Conservation (phyloP, 2,329 filamentous ascomycete species). For the Xylariaceae sp. region DNA sequence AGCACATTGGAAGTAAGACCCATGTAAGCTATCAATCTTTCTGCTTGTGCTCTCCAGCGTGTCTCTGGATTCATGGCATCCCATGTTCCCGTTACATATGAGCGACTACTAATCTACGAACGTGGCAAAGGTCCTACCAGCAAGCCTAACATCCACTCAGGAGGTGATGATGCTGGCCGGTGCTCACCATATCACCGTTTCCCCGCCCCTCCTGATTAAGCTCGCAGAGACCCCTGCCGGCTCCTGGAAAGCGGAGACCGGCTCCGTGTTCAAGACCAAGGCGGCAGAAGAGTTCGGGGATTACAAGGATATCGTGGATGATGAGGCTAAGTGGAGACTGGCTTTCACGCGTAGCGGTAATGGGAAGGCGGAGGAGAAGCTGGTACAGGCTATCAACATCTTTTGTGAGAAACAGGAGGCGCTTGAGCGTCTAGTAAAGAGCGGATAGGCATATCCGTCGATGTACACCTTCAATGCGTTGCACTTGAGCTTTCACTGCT, state of each 20-base stretch:
- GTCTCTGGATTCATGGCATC: too few species aligned
- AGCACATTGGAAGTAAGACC: slow-evolving; percentile 36
- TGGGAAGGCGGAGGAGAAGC: slow-evolving; percentile 46
- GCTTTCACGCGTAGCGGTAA: slow-evolving; percentile 44
- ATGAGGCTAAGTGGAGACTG: slow-evolving; percentile 45
- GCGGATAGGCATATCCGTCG: neutral
- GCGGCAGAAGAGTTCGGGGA: slow-evolving; percentile 9
- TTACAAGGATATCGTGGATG: slow-evolving; percentile 23
- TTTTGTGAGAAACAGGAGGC: slow-evolving; percentile 53
- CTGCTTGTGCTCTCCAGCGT: too few species aligned
- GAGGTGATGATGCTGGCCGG: slow-evolving; percentile 57
- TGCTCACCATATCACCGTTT: slow-evolving; percentile 55
- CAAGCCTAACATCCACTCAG: slow-evolving; percentile 51
- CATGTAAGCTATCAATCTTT: too few species aligned
- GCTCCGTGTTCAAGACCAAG: slow-evolving; percentile 20
- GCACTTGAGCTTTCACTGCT: too few species aligned
- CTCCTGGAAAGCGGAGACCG: slow-evolving; percentile 26
- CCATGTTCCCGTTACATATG: too few species aligned
- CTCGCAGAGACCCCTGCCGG: slow-evolving; percentile 36
- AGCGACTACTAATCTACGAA: too few species aligned
- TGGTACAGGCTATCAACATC: slow-evolving; percentile 52
- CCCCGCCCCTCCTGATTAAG: slow-evolving; percentile 45
- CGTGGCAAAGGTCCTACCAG: slow-evolving; percentile 53
- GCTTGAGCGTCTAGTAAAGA: slow-evolving; percentile 33
- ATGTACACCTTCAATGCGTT: too few species aligned